Conservation (phyloP, 768 basidiomycete genomes). For the Cystobasidium tubakii region DNA sequence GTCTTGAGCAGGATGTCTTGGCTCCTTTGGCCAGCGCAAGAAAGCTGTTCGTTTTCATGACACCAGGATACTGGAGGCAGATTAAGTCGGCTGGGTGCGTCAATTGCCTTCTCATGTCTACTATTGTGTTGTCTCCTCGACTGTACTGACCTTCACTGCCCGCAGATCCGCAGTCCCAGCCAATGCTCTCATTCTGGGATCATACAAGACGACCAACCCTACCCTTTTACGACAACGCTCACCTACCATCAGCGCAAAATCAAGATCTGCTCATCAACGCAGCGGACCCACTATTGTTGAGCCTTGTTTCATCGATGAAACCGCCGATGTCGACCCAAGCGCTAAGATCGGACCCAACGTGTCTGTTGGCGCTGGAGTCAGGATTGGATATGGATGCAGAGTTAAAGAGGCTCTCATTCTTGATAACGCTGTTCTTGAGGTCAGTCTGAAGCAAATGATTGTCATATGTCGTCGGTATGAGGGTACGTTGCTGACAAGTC, state of each 20-base stretch:
- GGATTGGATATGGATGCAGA: slow-evolving; percentile 50
- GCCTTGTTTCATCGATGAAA: slow-evolving; percentile 52
- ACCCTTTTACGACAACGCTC: slow-evolving; percentile 48
- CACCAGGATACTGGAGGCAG: slow-evolving; percentile 52
- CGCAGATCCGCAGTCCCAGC: slow-evolving; percentile 53
- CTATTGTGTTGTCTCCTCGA: background rate
- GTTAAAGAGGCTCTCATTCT: slow-evolving; percentile 52
- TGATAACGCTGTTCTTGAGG: slow-evolving; percentile 50
- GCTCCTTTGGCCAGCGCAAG: slow-evolving; percentile 50
- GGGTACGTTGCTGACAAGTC: background rate
- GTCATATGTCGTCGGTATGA: background rate
- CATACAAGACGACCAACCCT: slow-evolving; percentile 50
- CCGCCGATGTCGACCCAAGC: slow-evolving; percentile 50
- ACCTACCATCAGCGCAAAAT: slow-evolving; percentile 46
- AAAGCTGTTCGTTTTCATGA: slow-evolving; percentile 53
- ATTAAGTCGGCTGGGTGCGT: slow-evolving; percentile 53
- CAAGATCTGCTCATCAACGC: slow-evolving; percentile 38
- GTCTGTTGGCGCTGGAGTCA: slow-evolving; percentile 49
- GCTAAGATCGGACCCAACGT: slow-evolving; percentile 54
- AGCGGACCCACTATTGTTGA: slow-evolving; percentile 46
- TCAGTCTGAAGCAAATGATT: slow-evolving; percentile 19
- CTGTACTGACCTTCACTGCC: background rate
- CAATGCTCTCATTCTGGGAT: slow-evolving; percentile 51
- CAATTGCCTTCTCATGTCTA: background rate
- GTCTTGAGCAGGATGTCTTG: slow-evolving; percentile 54